Evolutionary conservation across 495 filamentous ascomycete species (phyloP), one percentile per base, ranked within the genome.

Genomic region (Neurospora sp.): DNA sequence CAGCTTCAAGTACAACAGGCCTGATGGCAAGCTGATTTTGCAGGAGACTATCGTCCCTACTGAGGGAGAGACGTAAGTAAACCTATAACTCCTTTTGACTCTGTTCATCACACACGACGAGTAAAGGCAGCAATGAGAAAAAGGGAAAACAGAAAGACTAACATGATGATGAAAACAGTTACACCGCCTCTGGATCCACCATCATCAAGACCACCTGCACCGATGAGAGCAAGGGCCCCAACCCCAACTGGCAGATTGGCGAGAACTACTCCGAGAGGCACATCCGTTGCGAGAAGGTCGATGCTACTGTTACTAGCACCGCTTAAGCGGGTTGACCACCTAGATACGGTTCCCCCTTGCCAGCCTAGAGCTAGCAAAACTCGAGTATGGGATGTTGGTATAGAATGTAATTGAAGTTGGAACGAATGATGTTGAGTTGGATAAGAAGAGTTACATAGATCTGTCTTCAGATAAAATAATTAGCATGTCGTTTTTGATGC

Each of bases 211-310:
- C 83, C 6, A 70, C 71, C 38, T 85, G 84, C 78, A 78, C 74
- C 1, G 81, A 83, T 9, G 76, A 80, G 39, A 74, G 69, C 41
- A 73, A 71, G 1, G 82, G 75, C 72, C 69, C 76, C 71, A 84
- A 83, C 77, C 77, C 81, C 8, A 74, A 82, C 76, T 85, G 83
- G 83, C 74, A 72, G 1, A 69, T 78, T 7, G 84, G 82, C 27
- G 40, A 83, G 70, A 82, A 78, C 69, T 85, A 84, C 73, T 80
- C 80, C 1, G 70, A 59, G 68, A 77, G 82, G 6, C 68, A 71
- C 20, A 75, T 84, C 39, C 71, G 69, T n/a, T 85, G 84, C 73
- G 72, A 22, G 5, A 78, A 78, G 4, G 73, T 79, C 8, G 76
- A 78, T 9, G 39, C 77, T 7, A 73, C 44, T 9, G 59, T 85